Conservation (phyloP, 2,329 filamentous ascomycete species). For the Colletotrichum cordylinicola region DNA sequence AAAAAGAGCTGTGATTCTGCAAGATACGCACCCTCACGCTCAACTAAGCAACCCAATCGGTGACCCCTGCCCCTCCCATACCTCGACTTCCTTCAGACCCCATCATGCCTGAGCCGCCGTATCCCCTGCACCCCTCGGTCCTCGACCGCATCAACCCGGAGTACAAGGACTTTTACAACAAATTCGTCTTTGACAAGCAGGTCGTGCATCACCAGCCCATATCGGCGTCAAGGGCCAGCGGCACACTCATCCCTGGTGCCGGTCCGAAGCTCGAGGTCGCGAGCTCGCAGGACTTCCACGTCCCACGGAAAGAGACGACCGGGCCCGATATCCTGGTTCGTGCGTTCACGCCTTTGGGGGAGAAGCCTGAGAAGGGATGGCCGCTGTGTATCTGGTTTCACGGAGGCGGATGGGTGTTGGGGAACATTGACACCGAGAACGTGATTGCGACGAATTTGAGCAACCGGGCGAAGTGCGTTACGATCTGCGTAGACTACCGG, state of each 20-base stretch:
- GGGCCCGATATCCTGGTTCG: conserved; percentile 54
- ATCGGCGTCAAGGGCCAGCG: conserved; percentile 53
- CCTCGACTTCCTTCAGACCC: not conserved
- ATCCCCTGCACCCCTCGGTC: conserved; percentile 22
- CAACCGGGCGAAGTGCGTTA: conserved; percentile 52
- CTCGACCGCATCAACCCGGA: conserved; percentile 50
- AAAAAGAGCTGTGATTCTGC: not conserved
- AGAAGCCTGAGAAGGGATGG: conserved; percentile 53
- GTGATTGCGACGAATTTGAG: conserved; percentile 61
- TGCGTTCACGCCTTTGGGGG: conserved; percentile 54
- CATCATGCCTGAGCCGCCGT: conserved; percentile 33
- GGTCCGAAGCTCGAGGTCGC: conserved; percentile 54
- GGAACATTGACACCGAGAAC: conserved; percentile 64
- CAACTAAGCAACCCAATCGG: not conserved
- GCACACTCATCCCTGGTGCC: conserved; percentile 57
- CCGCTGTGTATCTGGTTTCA: conserved; percentile 63
- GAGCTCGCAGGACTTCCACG: conserved; percentile 47
- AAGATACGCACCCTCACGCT: not conserved
- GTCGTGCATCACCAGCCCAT: conserved; percentile 62
- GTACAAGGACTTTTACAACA: conserved; percentile 59
- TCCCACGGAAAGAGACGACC: conserved; percentile 47
- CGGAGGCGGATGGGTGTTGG: conserved; percentile 64
- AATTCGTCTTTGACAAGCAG: conserved; percentile 53
- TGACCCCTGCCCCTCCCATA: not conserved
- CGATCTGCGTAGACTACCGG: conserved; percentile 63